These are phyloP conservation scores for Hypoxylon lienhwacheense DNA, from an alignment of 495 filamentous ascomycete genomes.

Conservation along the genomic window DNA sequence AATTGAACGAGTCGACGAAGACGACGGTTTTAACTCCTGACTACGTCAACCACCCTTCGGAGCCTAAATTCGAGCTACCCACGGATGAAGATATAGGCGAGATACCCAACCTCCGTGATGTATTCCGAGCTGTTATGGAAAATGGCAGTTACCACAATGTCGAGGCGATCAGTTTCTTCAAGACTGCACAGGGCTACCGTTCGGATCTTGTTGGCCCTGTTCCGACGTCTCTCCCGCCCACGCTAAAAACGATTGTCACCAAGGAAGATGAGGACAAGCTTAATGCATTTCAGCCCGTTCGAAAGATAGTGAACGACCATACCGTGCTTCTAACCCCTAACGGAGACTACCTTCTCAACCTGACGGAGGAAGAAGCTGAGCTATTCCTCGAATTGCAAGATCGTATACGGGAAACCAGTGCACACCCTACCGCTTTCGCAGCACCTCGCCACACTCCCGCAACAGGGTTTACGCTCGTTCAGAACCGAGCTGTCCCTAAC, in stretches of 20 bases:
- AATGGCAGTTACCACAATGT: slow-evolving; percentile 18
- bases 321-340: slow-evolving; percentile 74
- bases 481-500: slow-evolving; percentile 59
- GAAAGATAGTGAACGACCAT: slow-evolving; percentile 52
- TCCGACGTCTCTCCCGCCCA: slow-evolving; percentile 33
- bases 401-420: slow-evolving; percentile 49
- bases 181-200: slow-evolving; percentile 31
- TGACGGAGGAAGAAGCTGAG: slow-evolving; percentile 74
- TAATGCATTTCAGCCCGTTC: slow-evolving; percentile 52
- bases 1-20: slow-evolving; percentile 39
- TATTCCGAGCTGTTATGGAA: slow-evolving; percentile 35
- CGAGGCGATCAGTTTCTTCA: slow-evolving; percentile 40
- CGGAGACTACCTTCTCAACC: slow-evolving; percentile 73
- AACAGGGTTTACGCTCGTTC: slow-evolving; percentile 56
- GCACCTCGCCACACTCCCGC: slow-evolving; percentile 49
- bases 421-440: slow-evolving; percentile 52
- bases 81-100: slow-evolving; percentile 38
- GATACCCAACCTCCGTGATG: slow-evolving; percentile 37
- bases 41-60: slow-evolving; percentile 32
- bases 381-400: slow-evolving; percentile 75
- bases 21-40: slow-evolving; percentile 40
- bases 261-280: slow-evolving; percentile 54
- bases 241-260: slow-evolving; percentile 53
- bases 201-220: slow-evolving; percentile 13
- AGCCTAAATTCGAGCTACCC: slow-evolving; percentile 33